phyloP scores from a whole-genome alignment of 176 grass and related monocot species.

The Tillandsia fasciculata region DNA sequence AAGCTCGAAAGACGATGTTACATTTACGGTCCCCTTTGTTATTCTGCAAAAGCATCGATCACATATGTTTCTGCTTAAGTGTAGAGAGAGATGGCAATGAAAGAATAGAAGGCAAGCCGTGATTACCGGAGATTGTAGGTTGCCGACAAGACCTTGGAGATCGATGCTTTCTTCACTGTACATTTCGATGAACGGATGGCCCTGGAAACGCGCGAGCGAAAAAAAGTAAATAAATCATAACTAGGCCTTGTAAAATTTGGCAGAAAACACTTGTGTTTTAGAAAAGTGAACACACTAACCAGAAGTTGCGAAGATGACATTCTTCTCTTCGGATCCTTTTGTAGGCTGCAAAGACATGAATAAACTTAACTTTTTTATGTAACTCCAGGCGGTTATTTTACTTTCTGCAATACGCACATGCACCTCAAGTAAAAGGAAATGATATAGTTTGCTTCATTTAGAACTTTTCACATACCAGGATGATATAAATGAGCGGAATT shows the following conservation, averaged over 20 bases:
- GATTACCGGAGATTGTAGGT: conserved; percentile 69
- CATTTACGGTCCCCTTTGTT: too few species aligned
- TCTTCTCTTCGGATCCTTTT: conserved; percentile 59
- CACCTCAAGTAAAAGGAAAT: background rate
- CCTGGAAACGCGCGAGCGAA: conserved; percentile 24
- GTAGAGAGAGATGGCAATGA: too few species aligned
- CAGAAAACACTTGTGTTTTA: background rate
- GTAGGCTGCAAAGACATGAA: conserved; percentile 38
- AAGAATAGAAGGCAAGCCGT: too few species aligned
- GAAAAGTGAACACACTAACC: conserved; percentile 37
- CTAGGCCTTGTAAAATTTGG: background rate
- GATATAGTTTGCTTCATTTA: background rate
- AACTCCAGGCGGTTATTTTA: too few species aligned
- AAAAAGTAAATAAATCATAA: background rate
- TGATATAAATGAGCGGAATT: conserved; percentile 88
- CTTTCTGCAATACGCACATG: too few species aligned
- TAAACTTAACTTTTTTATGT: too few species aligned
- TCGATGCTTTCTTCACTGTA: conserved; percentile 82
- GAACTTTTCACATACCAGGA: conserved; percentile 43
- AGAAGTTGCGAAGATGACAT: conserved; percentile 77
- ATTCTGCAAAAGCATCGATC: too few species aligned
- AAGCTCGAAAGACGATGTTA: too few species aligned
- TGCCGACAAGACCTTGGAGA: conserved; percentile 51
- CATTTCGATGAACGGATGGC: conserved; percentile 88
- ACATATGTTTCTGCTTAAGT: too few species aligned